Percentiles rank a stretch among this genome's conserved stretches.
phyloP scores from a whole-genome alignment of 805 yeast genomes.

The Grigorovia yakushimaensis region DNA sequence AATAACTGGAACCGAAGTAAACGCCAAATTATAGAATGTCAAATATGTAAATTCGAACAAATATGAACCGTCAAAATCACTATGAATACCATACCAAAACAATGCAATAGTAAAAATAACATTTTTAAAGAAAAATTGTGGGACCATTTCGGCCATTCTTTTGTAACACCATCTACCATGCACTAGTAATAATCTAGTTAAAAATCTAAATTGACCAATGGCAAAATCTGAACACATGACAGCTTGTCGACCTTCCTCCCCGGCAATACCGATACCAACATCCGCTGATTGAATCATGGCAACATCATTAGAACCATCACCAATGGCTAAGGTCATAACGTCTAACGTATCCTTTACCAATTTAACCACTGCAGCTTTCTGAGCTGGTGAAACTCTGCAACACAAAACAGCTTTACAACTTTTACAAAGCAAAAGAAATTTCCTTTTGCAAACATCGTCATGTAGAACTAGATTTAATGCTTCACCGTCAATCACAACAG shows the following conservation, averaged over 20 bases:
- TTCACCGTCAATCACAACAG: constrained; percentile 72
- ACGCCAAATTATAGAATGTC: constrained; percentile 76
- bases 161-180: constrained; percentile 87
- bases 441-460: constrained; percentile 37
- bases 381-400: constrained; percentile 84
- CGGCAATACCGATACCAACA: constrained; percentile 84
- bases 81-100: constrained; percentile 73
- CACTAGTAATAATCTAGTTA: constrained; percentile 55
- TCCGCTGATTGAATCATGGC: constrained; percentile 87
- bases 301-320: constrained; percentile 85
- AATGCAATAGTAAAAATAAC: constrained; percentile 64
- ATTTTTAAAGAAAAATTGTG: constrained; percentile 71
- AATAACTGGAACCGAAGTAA: constrained; percentile 73
- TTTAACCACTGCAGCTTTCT: constrained; percentile 72
- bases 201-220: constrained; percentile 71
- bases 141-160: constrained; percentile 75
- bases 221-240: constrained; percentile 86
- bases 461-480: constrained; percentile 51
- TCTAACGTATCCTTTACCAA: constrained; percentile 63
- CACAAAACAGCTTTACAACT: constrained; percentile 76
- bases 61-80: constrained; percentile 71
- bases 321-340: constrained; percentile 81
- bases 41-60: constrained; percentile 69
- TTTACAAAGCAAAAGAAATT: constrained; percentile 63
- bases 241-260: constrained; percentile 87